phyloP scores from a whole-genome alignment of 1,284 basidiomycete genomes.

The Cutaneotrichosporon sp. region DNA sequence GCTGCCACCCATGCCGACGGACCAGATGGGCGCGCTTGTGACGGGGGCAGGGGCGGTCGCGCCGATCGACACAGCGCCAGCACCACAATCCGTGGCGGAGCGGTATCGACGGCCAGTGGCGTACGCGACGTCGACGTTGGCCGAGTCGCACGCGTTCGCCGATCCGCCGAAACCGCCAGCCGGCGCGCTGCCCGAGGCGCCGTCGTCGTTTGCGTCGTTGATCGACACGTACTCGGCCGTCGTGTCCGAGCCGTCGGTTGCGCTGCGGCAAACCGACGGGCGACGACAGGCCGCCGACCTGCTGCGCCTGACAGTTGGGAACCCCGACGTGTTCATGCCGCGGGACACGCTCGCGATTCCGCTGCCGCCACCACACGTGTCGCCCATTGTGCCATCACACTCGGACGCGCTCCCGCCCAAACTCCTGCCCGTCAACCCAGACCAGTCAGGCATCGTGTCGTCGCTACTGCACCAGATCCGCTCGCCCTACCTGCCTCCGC shows the following conservation, averaged over 20 bases:
- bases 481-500: constrained; percentile 35
- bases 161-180: constrained; percentile 14
- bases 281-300: constrained; percentile 34
- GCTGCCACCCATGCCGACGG: constrained; percentile 35
- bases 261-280: constrained; percentile 30
- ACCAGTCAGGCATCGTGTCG: constrained; percentile 24
- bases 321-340: constrained; percentile 32
- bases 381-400: constrained; percentile 35
- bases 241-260: constrained; percentile 28
- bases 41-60: not conserved
- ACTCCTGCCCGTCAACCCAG: constrained; percentile 33
- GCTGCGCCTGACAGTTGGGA: constrained; percentile 29
- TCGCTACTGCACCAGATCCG: constrained; percentile 33
- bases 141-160: constrained; percentile 22
- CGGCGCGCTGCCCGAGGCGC: constrained; percentile 15
- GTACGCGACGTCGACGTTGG: constrained; percentile 31
- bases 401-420: constrained; percentile 22
- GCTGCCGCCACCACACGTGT: constrained; percentile 24
- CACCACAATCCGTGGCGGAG: constrained; percentile 32
- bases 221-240: constrained; percentile 30
- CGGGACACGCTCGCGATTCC: constrained; percentile 26
- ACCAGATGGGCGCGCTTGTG: not conserved
- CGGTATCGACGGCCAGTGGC: constrained; percentile 33
- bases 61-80: constrained; percentile 2
- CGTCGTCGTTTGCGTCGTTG: constrained; percentile 33